phyloP scores from a whole-genome alignment of 108 stramenopile genomes.

The Schizochytrium sp. region DNA sequence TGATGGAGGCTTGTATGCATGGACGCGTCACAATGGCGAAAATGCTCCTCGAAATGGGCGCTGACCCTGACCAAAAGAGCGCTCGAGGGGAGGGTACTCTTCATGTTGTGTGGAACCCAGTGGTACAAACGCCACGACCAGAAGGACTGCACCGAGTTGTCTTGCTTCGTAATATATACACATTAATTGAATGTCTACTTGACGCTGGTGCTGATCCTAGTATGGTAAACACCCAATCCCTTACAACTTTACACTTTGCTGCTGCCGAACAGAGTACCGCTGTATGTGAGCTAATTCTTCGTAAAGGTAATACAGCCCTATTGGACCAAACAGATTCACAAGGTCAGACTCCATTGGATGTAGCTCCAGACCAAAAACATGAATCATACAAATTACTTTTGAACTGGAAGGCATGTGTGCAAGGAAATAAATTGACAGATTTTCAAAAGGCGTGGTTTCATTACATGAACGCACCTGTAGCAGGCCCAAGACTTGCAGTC shows the following conservation, averaged over 20 bases:
- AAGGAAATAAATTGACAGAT: background rate
- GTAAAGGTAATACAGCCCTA: background rate
- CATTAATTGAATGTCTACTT: background rate
- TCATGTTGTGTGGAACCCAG: constrained; percentile 28
- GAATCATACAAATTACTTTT: constrained; percentile 30
- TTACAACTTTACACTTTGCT: background rate
- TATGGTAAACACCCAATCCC: background rate
- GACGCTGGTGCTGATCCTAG: constrained; percentile 14
- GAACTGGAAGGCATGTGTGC: background rate
- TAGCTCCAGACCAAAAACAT: background rate
- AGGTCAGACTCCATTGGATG: background rate
- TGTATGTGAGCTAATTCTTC: constrained; percentile 1
- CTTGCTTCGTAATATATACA: constrained; percentile 41
- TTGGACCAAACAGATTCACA: background rate
- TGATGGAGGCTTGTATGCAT: constrained; percentile 49
- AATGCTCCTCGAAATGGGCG: constrained; percentile 42
- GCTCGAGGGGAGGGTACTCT: constrained; percentile 16
- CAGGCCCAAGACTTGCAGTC: constrained; percentile 1
- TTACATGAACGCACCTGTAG: background rate
- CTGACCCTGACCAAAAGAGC: constrained; percentile 40
- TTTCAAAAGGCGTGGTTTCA: constrained; percentile 47
- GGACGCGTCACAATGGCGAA: constrained; percentile 7
- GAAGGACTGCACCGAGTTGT: constrained; percentile 5
- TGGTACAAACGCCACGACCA: background rate
- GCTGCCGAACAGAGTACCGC: background rate